These are phyloP conservation scores for Dionaea muscipula DNA, from an alignment of 179 eudicot species.

Conservation along the genomic window DNA sequence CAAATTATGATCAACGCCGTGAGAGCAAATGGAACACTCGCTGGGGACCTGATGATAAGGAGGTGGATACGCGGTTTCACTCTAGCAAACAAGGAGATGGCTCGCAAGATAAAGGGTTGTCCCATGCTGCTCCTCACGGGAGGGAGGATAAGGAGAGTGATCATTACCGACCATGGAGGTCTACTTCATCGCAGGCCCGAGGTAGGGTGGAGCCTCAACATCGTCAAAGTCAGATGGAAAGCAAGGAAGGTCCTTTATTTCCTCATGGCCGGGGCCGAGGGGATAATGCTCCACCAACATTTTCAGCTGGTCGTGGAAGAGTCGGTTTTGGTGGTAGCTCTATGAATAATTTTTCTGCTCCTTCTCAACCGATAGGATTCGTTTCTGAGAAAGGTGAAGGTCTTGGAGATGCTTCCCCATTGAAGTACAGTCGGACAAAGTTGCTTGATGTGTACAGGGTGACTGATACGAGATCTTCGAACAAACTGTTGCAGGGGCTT, in stretches of 20 bases:
- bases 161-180: slow-evolving; percentile 74
- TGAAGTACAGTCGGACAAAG: slow-evolving; percentile 59
- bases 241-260: slow-evolving; percentile 45
- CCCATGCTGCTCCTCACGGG: slow-evolving; percentile 31
- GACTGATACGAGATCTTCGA: slow-evolving; percentile 36
- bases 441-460: slow-evolving; percentile 64
- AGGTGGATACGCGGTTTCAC: slow-evolving; percentile 57
- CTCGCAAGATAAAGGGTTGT: slow-evolving; percentile 46
- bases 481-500: slow-evolving; percentile 39
- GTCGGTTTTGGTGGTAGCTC: slow-evolving; percentile 27
- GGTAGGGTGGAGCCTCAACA: slow-evolving; percentile 53
- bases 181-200: slow-evolving; percentile 47
- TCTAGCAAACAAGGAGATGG: slow-evolving; percentile 40
- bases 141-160: slow-evolving; percentile 78
- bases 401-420: slow-evolving; percentile 36
- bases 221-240: slow-evolving; percentile 32
- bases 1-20: slow-evolving; percentile 58
- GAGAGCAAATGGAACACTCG: slow-evolving; percentile 88
- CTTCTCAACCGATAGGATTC: slow-evolving; percentile 24
- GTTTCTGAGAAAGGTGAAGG: slow-evolving; percentile 43
- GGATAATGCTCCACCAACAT: slow-evolving; percentile 36
- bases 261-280: slow-evolving; percentile 83
- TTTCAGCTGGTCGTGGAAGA: slow-evolving; percentile 61
- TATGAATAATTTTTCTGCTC: slow-evolving; percentile 17
- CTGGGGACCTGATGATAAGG: slow-evolving; percentile 83